Base-by-base conservation (phyloP, 768 basidiomycete species). In the Boletus sp. region DNA sequence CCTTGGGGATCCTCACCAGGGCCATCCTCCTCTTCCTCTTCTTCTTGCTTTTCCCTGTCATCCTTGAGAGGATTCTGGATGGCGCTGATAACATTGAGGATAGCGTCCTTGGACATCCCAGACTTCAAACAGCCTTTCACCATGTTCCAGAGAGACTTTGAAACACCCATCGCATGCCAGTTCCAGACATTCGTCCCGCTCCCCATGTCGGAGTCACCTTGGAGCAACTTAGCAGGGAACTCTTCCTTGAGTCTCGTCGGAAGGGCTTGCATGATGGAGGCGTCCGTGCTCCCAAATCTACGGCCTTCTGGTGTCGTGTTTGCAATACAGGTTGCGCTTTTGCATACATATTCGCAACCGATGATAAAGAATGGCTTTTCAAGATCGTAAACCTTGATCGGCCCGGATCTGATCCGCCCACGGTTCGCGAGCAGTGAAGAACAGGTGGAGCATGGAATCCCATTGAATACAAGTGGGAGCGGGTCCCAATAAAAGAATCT, bases 401-500 rank as follows among this genome's bases (percentile, higher is more conserved):
- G 90, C 0, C 90, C 89, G 0, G 81, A 80, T 58, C 78, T 81
- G 70, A 92, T 91, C 41, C 86, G 82, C 3, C 90, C 90, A 35
- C 80, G 80, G 71, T 92, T 89, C 35, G 68, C 61, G 39, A 92
- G 79, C 1, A 85, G 78, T 5, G 78, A 65, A 7, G 81, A 72
- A 65, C 90, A 92, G 42, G 66, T 76, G 0, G 89, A 87, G 62
- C 90, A 92, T 1, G 83, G 77, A 44, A 92, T 87, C 4, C 90
- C 90, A 57, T 91, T 89, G 75, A 92, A 89, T 9, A 90, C 83
- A 47, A 92, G 82, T 1, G 90, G 87, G 48, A 86, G 84, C 0
- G 90, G 90, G 58, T 92, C 90, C 90, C 90, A 92, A 63, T 89
- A 92, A n/a, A 92, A 74, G 72, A 92, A 92, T 4, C 82, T 83